These are phyloP conservation scores for Prunus campanulata DNA, from an alignment of 306 rosid genomes.

Conservation along the genomic window DNA sequence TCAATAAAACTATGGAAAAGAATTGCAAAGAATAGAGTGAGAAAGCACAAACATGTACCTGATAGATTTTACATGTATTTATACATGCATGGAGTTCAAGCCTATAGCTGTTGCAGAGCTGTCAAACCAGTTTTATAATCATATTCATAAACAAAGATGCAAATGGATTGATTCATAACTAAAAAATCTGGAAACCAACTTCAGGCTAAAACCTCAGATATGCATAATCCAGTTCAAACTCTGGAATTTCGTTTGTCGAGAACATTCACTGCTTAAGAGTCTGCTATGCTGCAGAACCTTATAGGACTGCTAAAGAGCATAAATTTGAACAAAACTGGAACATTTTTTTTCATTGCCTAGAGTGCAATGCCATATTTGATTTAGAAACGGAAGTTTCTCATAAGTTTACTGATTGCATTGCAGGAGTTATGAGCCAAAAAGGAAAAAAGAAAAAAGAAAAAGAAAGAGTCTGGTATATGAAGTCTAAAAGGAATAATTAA, in stretches of 20 bases:
- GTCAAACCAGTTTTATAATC: not conserved
- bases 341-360: not conserved
- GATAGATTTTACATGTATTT: not conserved
- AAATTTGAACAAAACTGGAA: slow-evolving; percentile 13
- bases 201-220: not conserved
- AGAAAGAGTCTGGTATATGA: not conserved
- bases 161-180: not conserved
- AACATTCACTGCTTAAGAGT: not conserved
- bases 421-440: not conserved
- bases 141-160: too few species aligned
- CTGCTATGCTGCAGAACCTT: not conserved
- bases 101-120: not conserved
- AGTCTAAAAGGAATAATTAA: not conserved
- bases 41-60: not conserved
- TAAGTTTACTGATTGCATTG: not conserved
- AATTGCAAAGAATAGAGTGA: not conserved
- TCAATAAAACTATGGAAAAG: too few species aligned
- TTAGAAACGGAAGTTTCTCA: slow-evolving; percentile 4
- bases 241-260: not conserved
- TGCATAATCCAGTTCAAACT: too few species aligned
- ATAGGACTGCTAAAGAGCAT: not conserved
- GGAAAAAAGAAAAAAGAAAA: not conserved
- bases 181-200: not conserved
- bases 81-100: not conserved
- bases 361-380: not conserved